These are phyloP conservation scores for Durusdinium trenchii DNA, from an alignment of 73 alveolate genomes.

Conservation along the genomic window DNA sequence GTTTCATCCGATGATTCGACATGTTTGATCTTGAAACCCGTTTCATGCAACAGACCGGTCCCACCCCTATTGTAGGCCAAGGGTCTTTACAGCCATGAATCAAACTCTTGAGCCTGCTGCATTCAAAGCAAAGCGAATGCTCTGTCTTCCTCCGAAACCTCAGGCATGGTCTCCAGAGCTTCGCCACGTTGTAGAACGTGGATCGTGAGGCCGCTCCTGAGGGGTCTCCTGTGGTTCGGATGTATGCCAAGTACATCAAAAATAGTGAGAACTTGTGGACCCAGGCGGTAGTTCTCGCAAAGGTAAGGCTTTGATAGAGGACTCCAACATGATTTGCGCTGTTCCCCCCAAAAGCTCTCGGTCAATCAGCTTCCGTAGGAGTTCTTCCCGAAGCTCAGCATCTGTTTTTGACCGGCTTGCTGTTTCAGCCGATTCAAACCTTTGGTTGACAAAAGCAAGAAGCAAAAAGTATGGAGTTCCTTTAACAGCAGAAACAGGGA, in stretches of 20 bases:
- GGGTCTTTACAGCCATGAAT: neutral
- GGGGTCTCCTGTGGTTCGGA: neutral
- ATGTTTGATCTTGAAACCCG: neutral
- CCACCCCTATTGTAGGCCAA: neutral
- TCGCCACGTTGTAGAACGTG: neutral
- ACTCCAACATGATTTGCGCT: neutral
- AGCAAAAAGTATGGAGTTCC: neutral
- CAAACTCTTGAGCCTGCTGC: neutral
- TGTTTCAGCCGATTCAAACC: neutral
- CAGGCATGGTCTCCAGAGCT: neutral
- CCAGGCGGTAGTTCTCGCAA: neutral
- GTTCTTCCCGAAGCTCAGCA: neutral
- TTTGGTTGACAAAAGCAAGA: neutral
- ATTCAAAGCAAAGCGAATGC: neutral
- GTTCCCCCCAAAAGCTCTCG: neutral
- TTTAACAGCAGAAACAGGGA: neutral
- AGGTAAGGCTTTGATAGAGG: neutral
- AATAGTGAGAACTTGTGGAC: neutral
- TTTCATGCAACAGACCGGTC: too few relatives aligned
- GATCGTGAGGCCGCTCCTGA: neutral
- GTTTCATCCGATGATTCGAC: too few relatives aligned
- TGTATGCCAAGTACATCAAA: neutral
- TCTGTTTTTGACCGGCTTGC: neutral
- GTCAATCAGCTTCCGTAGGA: neutral
- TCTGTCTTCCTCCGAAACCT: neutral